Base-by-base conservation (phyloP, 2,329 filamentous ascomycete genomes). In the Aspergillus hiratsukae region DNA sequence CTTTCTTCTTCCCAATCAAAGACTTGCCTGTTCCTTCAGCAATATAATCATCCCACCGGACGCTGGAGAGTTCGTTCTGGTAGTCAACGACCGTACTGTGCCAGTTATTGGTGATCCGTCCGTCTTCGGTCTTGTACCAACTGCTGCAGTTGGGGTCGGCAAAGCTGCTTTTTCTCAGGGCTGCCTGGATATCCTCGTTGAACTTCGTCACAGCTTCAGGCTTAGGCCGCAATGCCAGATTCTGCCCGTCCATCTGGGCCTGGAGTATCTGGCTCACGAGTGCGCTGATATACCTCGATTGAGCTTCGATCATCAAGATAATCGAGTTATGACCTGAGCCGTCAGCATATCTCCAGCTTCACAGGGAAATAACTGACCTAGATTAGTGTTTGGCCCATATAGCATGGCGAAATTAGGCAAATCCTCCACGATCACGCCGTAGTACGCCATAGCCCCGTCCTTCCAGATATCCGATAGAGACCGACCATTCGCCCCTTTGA, bases 291-390 rank as follows among this genome's bases (percentile, higher is more conserved):
- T 84, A 85, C 2, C 78, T 75, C 3, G 73, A 76, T 61, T 85
- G 82, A 2, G 81, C 77, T 64, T 85, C 83, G 58, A 85, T 83
- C 82, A 84, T 85, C n/a, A 84, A 72, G 60, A 85, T 81, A 61
- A 85, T 84, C 53, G 75, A 78, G 58, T 82, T 83, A 65, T 83
- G 80, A 0, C 80, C 82, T 54, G 41, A 23, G 21, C 48, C 11
- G 29, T 50, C 40, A 43, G 40, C 27, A 21, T 2, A 14, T n/a
- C 4, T 35, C 53, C 49, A 54, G 46, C n/a, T 41, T 56, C 2
- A 25, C 4, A 49, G 19, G 43, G 27, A 49, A n/a, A 0, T 8
- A 28, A 56, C 66, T 54, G 9, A 70, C 68, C 69, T 1, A 80
- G 71, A 52, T 80, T 81, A 1, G 80, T 84, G 66, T 83, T 85